These are phyloP conservation scores for Cytospora piceae DNA, from an alignment of 2,329 filamentous ascomycete species.

Conservation along the genomic window DNA sequence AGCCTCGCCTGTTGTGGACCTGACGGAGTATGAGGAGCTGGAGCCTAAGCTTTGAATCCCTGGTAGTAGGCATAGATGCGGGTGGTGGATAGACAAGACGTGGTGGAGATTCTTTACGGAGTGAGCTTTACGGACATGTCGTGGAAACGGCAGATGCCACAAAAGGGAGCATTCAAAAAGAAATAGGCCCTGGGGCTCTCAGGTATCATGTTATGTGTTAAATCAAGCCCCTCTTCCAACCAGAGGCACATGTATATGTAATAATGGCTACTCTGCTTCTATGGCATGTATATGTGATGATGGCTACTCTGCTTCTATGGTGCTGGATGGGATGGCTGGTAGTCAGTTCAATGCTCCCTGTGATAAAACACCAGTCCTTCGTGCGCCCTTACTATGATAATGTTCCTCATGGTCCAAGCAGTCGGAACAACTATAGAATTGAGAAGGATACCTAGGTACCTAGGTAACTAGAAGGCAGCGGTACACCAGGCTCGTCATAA, in stretches of 20 bases:
- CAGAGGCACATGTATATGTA: not conserved
- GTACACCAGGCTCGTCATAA: not conserved
- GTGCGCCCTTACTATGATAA: not conserved
- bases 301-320: no score
- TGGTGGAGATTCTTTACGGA: not conserved
- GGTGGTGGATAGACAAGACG: not conserved
- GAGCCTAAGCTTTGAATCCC: constrained; percentile 73
- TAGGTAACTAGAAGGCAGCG: no score
- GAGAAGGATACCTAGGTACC: no score
- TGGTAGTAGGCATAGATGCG: not conserved
- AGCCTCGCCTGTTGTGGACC: constrained; percentile 71
- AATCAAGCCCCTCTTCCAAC: not conserved
- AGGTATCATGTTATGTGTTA: not conserved
- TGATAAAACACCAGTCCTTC: not conserved
- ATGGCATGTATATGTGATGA: not conserved
- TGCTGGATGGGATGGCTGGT: not conserved
- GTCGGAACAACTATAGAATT: not conserved
- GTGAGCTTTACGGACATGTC: not conserved
- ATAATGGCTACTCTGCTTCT: no score
- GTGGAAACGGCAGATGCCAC: not conserved
- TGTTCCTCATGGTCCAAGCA: no score
- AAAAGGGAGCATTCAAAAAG: not conserved
- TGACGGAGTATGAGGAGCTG: constrained; percentile 84
- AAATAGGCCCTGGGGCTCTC: not conserved
- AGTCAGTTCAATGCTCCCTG: not conserved